Percentiles rank a stretch among this genome's conserved stretches.
phyloP scores from a whole-genome alignment of 805 yeast genomes.

The Suhomyces sp. region DNA sequence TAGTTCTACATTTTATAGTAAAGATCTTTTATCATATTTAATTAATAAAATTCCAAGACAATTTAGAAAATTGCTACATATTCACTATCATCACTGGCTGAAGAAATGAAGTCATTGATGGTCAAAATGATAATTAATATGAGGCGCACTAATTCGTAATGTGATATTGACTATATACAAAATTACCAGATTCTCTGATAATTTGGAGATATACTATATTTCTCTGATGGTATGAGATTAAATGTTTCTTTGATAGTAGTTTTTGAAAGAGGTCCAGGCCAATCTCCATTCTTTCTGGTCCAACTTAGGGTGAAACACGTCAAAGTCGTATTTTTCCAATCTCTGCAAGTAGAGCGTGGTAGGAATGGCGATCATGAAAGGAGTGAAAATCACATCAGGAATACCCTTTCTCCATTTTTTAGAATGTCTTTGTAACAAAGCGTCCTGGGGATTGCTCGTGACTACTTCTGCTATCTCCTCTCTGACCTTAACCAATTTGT shows the following conservation, averaged over 20 bases:
- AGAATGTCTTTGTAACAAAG: conserved; percentile 21
- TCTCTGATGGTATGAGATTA: conserved; percentile 40
- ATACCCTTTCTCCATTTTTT: conserved; percentile 43
- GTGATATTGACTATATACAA: background rate
- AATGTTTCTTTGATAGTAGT: conserved; percentile 40
- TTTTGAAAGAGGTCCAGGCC: conserved; percentile 56
- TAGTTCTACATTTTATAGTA: no score
- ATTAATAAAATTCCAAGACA: no score
- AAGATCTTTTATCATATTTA: no score
- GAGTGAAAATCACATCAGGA: conserved; percentile 65
- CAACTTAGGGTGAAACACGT: conserved; percentile 46
- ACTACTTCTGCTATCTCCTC: conserved; percentile 33
- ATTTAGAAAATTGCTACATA: no score
- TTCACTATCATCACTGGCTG: no score
- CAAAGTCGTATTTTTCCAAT: conserved; percentile 64
- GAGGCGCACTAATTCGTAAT: no score
- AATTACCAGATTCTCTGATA: background rate
- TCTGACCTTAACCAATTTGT: conserved; percentile 44
- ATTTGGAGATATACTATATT: conserved; percentile 14
- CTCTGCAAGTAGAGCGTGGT: conserved; percentile 57
- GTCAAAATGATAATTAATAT: no score
- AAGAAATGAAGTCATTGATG: no score
- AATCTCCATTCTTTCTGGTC: conserved; percentile 59
- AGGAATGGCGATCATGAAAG: conserved; percentile 67
- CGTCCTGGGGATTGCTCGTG: conserved; percentile 17